phyloP scores from a whole-genome alignment of 2,329 filamentous ascomycete genomes.

The Incumbomyces delicatus region DNA sequence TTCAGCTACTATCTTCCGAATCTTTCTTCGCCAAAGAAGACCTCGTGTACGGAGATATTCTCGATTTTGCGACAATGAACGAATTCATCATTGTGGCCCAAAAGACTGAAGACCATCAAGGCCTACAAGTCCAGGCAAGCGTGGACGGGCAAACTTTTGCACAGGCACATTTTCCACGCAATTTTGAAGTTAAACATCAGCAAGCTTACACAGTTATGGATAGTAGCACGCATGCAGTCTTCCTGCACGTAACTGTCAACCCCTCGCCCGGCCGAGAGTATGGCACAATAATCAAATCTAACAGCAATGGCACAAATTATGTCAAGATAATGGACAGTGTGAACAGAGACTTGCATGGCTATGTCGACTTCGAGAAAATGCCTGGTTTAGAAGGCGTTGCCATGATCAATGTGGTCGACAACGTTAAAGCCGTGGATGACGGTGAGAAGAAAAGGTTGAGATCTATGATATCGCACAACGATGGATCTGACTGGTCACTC shows the following conservation, averaged over 20 bases:
- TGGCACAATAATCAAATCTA: slow-evolving; percentile 91
- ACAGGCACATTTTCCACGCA: slow-evolving; percentile 72
- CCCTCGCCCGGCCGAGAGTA: slow-evolving; percentile 55
- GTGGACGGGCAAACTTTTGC: slow-evolving; percentile 78
- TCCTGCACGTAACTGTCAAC: slow-evolving; percentile 81
- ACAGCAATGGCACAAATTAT: slow-evolving; percentile 95
- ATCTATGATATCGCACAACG: slow-evolving; percentile 91
- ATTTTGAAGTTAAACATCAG: slow-evolving; percentile 69
- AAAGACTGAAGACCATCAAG: slow-evolving; percentile 51
- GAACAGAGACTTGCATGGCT: slow-evolving; percentile 67
- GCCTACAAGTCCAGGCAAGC: slow-evolving; percentile 68
- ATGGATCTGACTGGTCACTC: slow-evolving; percentile 77
- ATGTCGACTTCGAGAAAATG: slow-evolving; percentile 95
- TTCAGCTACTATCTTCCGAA: slow-evolving; percentile 65
- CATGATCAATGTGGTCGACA: slow-evolving; percentile 75
- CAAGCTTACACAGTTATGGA: slow-evolving; percentile 87
- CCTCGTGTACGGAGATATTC: slow-evolving; percentile 59
- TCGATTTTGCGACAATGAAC: slow-evolving; percentile 85
- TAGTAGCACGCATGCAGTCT: slow-evolving; percentile 87
- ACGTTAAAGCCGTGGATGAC: slow-evolving; percentile 53
- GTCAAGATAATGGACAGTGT: slow-evolving; percentile 72
- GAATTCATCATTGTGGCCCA: slow-evolving; percentile 85
- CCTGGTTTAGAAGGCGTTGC: slow-evolving; percentile 82
- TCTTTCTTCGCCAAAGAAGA: slow-evolving; percentile 62
- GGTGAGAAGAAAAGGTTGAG: slow-evolving; percentile 69